Evolutionary conservation across 768 basidiomycete species (phyloP).

Genomic region (Suillus discolor): DNA sequence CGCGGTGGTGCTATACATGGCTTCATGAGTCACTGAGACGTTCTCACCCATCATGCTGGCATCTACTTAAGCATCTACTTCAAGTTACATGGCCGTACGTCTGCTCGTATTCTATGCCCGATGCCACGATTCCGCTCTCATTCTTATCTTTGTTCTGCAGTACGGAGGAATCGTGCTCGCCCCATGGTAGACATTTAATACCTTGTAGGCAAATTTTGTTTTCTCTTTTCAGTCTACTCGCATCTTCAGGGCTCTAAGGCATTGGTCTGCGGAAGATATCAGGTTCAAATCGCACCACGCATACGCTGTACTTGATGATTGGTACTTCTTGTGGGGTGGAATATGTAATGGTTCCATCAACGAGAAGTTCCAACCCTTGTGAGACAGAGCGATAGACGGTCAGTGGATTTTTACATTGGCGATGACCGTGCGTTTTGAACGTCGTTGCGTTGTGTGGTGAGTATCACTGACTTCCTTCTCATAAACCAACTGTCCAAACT

Average conservation of each 20-base stretch:
- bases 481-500: background rate
- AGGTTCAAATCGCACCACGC: background rate
- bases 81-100: too few species aligned
- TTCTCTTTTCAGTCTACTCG: background rate
- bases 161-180: background rate
- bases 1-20: too few species aligned
- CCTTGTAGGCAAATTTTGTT: background rate
- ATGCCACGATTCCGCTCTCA: background rate
- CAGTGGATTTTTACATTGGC: background rate
- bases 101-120: background rate
- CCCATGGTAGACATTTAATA: background rate
- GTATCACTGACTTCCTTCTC: background rate
- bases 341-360: background rate
- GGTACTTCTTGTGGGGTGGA: background rate
- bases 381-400: background rate
- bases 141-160: background rate
- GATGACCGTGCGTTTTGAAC: background rate
- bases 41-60: background rate
- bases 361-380: background rate
- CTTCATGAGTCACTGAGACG: background rate
- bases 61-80: background rate
- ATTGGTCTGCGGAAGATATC: too few species aligned
- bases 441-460: background rate
- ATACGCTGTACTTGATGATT: background rate
- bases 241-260: background rate